Conservation (phyloP, 768 basidiomycete genomes). For the Auricularia sp. region DNA sequence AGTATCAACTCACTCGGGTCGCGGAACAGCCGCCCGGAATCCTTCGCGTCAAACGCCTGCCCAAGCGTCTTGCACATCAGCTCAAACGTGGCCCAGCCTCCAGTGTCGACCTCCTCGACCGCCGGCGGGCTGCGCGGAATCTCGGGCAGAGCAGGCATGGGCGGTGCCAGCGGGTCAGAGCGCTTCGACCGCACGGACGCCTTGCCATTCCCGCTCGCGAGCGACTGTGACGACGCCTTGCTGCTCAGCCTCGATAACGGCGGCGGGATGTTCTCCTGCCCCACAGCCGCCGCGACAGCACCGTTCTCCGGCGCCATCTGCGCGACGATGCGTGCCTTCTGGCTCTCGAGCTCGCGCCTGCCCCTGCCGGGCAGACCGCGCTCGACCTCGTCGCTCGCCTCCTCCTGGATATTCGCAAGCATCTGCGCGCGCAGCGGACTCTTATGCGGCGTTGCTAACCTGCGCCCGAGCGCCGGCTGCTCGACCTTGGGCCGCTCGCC, state of each 20-base stretch:
- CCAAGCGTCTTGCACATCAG: conserved; percentile 43
- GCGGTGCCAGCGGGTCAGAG: background rate
- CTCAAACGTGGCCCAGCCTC: conserved; percentile 24
- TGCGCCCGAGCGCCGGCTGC: conserved; percentile 15
- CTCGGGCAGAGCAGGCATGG: background rate
- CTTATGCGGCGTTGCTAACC: conserved; percentile 7
- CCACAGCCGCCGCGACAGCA: conserved; percentile 21
- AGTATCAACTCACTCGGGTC: conserved; percentile 37
- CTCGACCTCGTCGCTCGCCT: conserved; percentile 34
- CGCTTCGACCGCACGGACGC: too few species aligned
- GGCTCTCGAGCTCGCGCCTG: conserved; percentile 73
- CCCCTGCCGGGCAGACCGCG: conserved; percentile 18
- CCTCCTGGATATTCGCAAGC: conserved; percentile 11
- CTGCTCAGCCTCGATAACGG: background rate
- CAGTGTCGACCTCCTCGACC: conserved; percentile 1
- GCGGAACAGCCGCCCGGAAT: conserved; percentile 52
- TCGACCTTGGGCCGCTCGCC: conserved; percentile 5
- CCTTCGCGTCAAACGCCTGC: conserved; percentile 59
- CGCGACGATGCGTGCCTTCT: conserved; percentile 88
- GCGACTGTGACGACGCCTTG: background rate
- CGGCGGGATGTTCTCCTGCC: conserved; percentile 25
- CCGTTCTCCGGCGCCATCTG: conserved; percentile 60
- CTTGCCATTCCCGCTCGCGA: background rate
- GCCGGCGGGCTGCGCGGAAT: background rate
- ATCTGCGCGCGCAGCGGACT: conserved; percentile 11